phyloP scores from a whole-genome alignment of 2,329 filamentous ascomycete species.

The Hymenoscyphus occultus region DNA sequence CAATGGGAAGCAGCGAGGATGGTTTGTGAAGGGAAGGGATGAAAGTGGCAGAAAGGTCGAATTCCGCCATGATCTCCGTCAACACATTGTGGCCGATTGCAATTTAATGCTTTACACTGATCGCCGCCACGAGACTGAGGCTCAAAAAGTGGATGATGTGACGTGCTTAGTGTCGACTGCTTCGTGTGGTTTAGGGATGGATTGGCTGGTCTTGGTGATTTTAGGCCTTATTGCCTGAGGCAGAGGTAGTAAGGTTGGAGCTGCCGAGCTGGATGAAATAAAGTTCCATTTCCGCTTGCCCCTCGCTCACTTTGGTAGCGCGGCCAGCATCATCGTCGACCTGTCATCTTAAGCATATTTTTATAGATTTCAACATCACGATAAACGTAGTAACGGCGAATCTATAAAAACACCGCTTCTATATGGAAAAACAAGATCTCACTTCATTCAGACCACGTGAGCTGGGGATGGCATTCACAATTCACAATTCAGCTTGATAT shows the following conservation, averaged over 20 bases:
- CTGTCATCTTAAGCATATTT: not conserved
- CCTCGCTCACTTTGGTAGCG: not conserved
- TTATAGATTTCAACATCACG: not conserved
- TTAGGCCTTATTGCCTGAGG: not conserved
- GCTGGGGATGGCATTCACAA: too few relatives aligned
- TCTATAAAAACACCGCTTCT: too few relatives aligned
- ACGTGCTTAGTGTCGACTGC: not conserved
- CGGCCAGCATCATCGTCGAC: not conserved
- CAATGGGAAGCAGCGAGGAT: constrained; percentile 77
- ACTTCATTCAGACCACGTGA: too few relatives aligned
- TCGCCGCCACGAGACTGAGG: constrained; percentile 2
- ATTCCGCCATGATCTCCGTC: constrained; percentile 42
- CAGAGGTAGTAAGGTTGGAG: not conserved
- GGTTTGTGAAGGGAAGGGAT: constrained; percentile 88
- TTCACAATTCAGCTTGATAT: too few relatives aligned
- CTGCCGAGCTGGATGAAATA: not conserved
- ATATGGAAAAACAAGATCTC: too few relatives aligned
- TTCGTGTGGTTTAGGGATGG: not conserved
- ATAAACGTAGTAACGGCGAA: too few relatives aligned
- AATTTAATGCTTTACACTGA: not conserved
- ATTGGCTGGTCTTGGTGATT: not conserved
- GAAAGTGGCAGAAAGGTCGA: constrained; percentile 55
- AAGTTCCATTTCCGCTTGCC: constrained; percentile 5
- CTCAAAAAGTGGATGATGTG: constrained; percentile 6
- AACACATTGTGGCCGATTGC: not conserved